These are phyloP conservation scores for Datura wrightii DNA, from an alignment of 257 asterid species.

Conservation along the genomic window DNA sequence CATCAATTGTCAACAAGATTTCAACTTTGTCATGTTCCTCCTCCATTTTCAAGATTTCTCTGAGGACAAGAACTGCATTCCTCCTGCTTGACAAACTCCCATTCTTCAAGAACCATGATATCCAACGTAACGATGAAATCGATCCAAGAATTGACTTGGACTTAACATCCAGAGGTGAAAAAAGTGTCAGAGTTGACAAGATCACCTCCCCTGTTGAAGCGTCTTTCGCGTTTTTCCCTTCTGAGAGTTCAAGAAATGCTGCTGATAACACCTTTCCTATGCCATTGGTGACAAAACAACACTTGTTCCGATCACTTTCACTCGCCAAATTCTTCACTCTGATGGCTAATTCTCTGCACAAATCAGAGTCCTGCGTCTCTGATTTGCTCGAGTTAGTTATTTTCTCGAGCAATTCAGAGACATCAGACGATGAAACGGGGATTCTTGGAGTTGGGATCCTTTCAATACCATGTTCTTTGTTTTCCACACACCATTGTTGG, in stretches of 20 bases:
- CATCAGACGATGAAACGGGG: constrained; percentile 47
- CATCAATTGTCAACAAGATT: constrained; percentile 36
- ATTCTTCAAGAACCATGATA: constrained; percentile 45
- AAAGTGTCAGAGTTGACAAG: constrained; percentile 40
- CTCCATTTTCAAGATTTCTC: constrained; percentile 30
- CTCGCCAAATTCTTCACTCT: constrained; percentile 41
- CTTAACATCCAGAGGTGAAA: constrained; percentile 45
- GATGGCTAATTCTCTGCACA: constrained; percentile 39
- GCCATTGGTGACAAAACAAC: constrained; percentile 44
- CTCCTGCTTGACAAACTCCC: constrained; percentile 42
- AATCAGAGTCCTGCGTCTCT: constrained; percentile 20
- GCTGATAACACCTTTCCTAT: constrained; percentile 39
- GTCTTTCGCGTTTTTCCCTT: neutral
- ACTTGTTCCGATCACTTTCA: constrained; percentile 56
- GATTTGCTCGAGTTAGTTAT: constrained; percentile 29
- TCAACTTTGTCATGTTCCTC: constrained; percentile 22
- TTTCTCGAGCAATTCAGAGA: constrained; percentile 32
- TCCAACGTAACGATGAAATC: constrained; percentile 38
- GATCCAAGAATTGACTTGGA: constrained; percentile 42
- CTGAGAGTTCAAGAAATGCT: constrained; percentile 46
- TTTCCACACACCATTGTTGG: constrained; percentile 66
- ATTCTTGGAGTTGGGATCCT: constrained; percentile 57
- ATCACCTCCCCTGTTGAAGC: constrained; percentile 41
- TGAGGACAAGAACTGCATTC: constrained; percentile 41
- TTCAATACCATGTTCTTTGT: constrained; percentile 48